Conservation (phyloP, 2,329 filamentous ascomycete genomes). For the Fusarium robinianum region DNA sequence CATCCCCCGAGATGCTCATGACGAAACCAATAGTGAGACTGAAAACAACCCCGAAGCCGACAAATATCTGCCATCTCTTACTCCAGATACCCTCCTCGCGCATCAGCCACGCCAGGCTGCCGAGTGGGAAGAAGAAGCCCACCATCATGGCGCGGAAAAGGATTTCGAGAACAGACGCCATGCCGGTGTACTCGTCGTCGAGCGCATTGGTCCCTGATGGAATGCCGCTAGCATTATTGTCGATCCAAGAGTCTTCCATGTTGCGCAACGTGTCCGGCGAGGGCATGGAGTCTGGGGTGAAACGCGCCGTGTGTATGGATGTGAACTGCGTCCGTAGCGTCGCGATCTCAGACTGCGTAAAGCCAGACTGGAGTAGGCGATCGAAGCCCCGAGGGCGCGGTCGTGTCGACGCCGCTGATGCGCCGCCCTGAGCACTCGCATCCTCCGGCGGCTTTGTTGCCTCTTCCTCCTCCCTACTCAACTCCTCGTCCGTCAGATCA, state of each 20-base stretch:
- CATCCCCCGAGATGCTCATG: slow-evolving; percentile 49
- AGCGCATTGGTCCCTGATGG: slow-evolving; percentile 44
- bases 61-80: slow-evolving; percentile 81
- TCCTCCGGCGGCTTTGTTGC: slow-evolving; percentile 45
- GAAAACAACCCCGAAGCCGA: slow-evolving; percentile 80
- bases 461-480: slow-evolving; percentile 66
- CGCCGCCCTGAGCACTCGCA: slow-evolving; percentile 54
- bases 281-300: slow-evolving; percentile 89
- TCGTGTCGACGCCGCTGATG: slow-evolving; percentile 35
- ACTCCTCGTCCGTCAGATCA: slow-evolving; percentile 68
- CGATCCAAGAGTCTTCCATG: slow-evolving; percentile 91
- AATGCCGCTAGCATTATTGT: slow-evolving; percentile 60
- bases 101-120: slow-evolving; percentile 81
- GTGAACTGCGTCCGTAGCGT: slow-evolving; percentile 87
- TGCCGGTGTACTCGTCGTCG: slow-evolving; percentile 56
- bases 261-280: slow-evolving; percentile 73
- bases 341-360: slow-evolving; percentile 81
- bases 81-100: slow-evolving; percentile 88
- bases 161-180: slow-evolving; percentile 70
- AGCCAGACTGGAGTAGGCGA: slow-evolving; percentile 77
- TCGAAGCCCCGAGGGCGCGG: slow-evolving; percentile 75
- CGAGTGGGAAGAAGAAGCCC: slow-evolving; percentile 94
- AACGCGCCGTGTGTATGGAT: slow-evolving; percentile 78
- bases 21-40: slow-evolving; percentile 78
- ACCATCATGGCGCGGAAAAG: slow-evolving; percentile 86